Base-by-base conservation (phyloP, 108 stramenopile species). In the Pseudonitzschia multistriata region DNA sequence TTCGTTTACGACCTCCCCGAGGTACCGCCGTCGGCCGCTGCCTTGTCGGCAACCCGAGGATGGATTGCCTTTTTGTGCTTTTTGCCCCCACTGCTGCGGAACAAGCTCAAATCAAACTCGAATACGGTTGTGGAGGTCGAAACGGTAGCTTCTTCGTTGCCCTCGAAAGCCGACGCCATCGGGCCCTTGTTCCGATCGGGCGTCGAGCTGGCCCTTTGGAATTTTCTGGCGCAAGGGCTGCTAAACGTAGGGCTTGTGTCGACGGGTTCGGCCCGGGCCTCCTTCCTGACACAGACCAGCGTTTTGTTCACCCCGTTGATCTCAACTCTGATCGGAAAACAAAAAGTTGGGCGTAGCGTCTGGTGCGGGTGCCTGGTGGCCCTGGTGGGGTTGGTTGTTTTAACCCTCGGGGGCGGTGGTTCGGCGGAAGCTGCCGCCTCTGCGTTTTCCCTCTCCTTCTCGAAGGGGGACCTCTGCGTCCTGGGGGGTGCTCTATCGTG, bases 271-370 rank as follows among this genome's bases (percentile, higher is more conserved):
- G 84, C 84, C 11, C 63, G 87, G 34, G 87, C 87, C 24, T 57
- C 82, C 52, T 88, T 88, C 62, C 76, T 88, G 29, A 88, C 87
- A 36, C 87, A 88, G 72, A 79, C 81, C 13, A 83, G 82, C 53
- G 87, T 88, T 31, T 74, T 88, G 7, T 70, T 83, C 66, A 88
- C 87, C 27, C 87, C 87, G n/a, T 59, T 85, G 24, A 66, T 88
- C n/a, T 81, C 83, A n/a, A 57, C 52, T 21, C 65, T 73, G 11
- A 25, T 83, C 21, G 80, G 78, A n/a, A 82, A 83, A 56, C 73
- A 87, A 70, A 25, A 52, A 8, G 67, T 84, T 57, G 34, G 67
- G 27, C 40, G 55, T 0, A 73, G 42, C 5, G 83, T 84, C 0
- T 84, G 86, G 83, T 62, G 76, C 21, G 86, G 70, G 33, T 87